Base-by-base conservation (phyloP, 1,284 basidiomycete genomes). In the Tetrapyrgos nigripes region DNA sequence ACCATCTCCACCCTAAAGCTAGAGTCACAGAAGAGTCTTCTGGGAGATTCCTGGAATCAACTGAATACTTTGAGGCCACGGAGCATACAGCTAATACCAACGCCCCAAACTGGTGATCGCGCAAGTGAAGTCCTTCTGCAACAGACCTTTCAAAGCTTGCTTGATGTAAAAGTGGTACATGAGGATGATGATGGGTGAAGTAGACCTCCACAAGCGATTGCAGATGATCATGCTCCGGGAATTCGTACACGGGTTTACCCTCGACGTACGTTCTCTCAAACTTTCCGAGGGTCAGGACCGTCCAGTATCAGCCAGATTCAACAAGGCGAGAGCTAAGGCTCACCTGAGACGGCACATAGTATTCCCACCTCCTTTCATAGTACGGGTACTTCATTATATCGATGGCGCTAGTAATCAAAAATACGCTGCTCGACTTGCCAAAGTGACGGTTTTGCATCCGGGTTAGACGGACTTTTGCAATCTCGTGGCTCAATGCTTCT, bases 101-200 rank as follows among this genome's bases (percentile, higher is more conserved):
- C 47, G 73, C 73, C 11, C 75, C 76, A 64, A 84, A 84, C 3
- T 73, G 68, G 26, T 64, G 57, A 58, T 81, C 76, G 2, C 65
- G 72, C 26, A 71, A 66, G 63, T 80, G 76, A 40, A 77, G 62
- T 1, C 74, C 72, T 13, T 71, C 68, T 21, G 67, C 64, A 33
- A 79, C 73, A 37, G 77, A 70, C 21, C 21, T 10, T 55, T 85
- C 80, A 64, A 93, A 91, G 21, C 81, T 83, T 2, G 82, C 81
- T 0, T 81, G 80, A 65, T 92, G 89, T 10, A 93, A 71, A 14
- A 92, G 73, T 3, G 86, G 84, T n/a, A 81, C 69, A 57, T 82
- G 73, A 11, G 71, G 63, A 68, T 91, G 87, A 64, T 80, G 65
- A 49, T 80, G 63, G 8, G 62, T 62, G 66, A 92, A 92, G 68